These are phyloP conservation scores for Candida neerlandica DNA, from an alignment of 1,139 yeast genomes.

Conservation along the genomic window DNA sequence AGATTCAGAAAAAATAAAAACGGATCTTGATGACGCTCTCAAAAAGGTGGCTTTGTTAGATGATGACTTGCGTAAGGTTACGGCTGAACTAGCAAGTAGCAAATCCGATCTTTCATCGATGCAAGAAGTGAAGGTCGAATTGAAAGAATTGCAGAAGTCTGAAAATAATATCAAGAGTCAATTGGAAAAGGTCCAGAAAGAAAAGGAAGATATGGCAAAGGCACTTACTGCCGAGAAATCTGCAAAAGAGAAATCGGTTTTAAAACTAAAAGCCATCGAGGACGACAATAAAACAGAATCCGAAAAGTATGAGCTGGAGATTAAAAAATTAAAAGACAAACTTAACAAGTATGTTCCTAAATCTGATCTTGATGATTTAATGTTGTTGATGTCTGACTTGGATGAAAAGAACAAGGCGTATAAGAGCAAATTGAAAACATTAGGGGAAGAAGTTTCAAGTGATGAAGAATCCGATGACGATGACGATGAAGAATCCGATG, in stretches of 20 bases:
- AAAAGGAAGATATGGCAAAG: slow-evolving; percentile 1
- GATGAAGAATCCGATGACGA: slow-evolving; percentile 48
- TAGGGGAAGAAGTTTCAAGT: slow-evolving; percentile 53
- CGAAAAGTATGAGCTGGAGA: slow-evolving; percentile 16
- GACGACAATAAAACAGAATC: slow-evolving; percentile 7
- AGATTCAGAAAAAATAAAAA: slow-evolving; percentile 7
- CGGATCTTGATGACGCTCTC: slow-evolving; percentile 12
- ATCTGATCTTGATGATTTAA: slow-evolving; percentile 72
- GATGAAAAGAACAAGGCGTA: slow-evolving; percentile 69
- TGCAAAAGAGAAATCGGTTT: slow-evolving; percentile 8
- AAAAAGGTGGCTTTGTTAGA: slow-evolving; percentile 16
- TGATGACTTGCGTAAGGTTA: not conserved
- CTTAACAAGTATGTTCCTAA: slow-evolving; percentile 47
- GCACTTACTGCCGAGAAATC: slow-evolving; percentile 10
- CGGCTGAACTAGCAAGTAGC: slow-evolving; percentile 9
- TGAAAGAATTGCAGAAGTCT: slow-evolving; percentile 10
- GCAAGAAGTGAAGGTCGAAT: slow-evolving; percentile 14
- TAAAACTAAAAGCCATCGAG: slow-evolving; percentile 6
- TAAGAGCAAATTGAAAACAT: slow-evolving; percentile 49
- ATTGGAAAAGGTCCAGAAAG: slow-evolving; percentile 8
- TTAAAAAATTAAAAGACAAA: slow-evolving; percentile 17
- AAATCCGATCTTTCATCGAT: slow-evolving; percentile 4
- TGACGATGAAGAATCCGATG: slow-evolving; percentile 26
- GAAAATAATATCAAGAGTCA: slow-evolving; percentile 1
- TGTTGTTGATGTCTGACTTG: slow-evolving; percentile 72